phyloP scores from a whole-genome alignment of 495 filamentous ascomycete species.

The Penicillium tannophilum region DNA sequence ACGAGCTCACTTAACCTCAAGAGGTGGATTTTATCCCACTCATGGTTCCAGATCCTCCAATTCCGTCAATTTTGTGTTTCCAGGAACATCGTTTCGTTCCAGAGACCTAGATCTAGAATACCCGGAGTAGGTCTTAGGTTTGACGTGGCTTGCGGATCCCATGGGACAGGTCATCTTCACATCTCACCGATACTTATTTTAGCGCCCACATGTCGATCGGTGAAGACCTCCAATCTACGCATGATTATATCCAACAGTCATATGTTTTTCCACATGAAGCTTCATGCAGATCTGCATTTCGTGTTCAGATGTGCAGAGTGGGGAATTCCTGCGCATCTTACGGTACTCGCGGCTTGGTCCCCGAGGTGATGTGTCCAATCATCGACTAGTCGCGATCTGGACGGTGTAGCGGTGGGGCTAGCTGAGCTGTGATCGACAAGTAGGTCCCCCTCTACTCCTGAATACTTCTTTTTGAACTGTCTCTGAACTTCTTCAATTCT shows the following conservation, averaged over 20 bases:
- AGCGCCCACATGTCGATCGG: not conserved
- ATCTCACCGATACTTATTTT: too few species aligned
- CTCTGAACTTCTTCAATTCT: not conserved
- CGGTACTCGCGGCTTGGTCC: not conserved
- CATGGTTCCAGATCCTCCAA: too few species aligned
- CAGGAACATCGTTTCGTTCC: too few species aligned
- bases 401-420: conserved; percentile 1
- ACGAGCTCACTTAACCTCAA: not conserved
- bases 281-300: not conserved
- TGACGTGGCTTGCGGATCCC: too few species aligned
- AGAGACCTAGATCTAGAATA: too few species aligned
- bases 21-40: too few species aligned
- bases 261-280: not conserved
- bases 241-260: not conserved
- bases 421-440: not conserved
- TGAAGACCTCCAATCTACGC: not conserved
- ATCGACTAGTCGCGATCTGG: not conserved
- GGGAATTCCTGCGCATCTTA: not conserved
- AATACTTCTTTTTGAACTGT: not conserved
- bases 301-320: not conserved
- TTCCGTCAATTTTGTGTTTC: too few species aligned
- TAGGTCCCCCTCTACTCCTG: not conserved
- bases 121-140: too few species aligned
- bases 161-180: too few species aligned
- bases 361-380: not conserved